Evolutionary conservation across 192 early-diverging fungal genomes (phyloP).

Genomic region (Entomortierella chlamydospora): DNA sequence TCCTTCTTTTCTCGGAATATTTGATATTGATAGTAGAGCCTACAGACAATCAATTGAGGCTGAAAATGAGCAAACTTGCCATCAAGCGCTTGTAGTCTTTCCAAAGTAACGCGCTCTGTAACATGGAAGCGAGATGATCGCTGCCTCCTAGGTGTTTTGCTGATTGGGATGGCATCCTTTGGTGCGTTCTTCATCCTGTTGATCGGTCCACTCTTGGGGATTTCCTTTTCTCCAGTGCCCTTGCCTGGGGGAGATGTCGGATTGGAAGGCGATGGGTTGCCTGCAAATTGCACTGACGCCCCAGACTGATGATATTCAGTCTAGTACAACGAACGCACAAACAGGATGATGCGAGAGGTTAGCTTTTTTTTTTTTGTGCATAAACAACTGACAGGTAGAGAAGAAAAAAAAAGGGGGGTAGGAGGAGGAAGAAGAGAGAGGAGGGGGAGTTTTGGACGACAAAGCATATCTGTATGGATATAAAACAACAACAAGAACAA

Average conservation of each 20-base stretch:
- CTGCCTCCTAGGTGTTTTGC: slow-evolving; percentile 85
- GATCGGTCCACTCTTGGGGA: slow-evolving; percentile 60
- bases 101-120: slow-evolving; percentile 82
- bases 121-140: slow-evolving; percentile 90
- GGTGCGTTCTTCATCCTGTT: slow-evolving; percentile 64
- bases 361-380: slow-evolving; percentile 7
- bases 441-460: neutral
- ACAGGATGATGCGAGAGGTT: neutral
- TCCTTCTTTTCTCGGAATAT: neutral
- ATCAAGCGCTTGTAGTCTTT: slow-evolving; percentile 78
- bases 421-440: neutral
- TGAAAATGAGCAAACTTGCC: slow-evolving; percentile 61
- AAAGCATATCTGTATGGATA: neutral
- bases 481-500: neutral
- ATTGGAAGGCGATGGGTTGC: slow-evolving; percentile 16
- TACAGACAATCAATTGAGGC: neutral
- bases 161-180: slow-evolving; percentile 80
- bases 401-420: neutral
- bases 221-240: slow-evolving; percentile 46
- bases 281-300: slow-evolving; percentile 9
- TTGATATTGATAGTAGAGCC: too few relatives aligned
- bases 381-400: slow-evolving; percentile 7
- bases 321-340: slow-evolving; percentile 12
- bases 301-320: slow-evolving; percentile 37
- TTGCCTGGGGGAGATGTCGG: slow-evolving; percentile 42